Evolutionary conservation across 345 rosid genomes (phyloP).

Genomic region (Fremontodendron californicum): DNA sequence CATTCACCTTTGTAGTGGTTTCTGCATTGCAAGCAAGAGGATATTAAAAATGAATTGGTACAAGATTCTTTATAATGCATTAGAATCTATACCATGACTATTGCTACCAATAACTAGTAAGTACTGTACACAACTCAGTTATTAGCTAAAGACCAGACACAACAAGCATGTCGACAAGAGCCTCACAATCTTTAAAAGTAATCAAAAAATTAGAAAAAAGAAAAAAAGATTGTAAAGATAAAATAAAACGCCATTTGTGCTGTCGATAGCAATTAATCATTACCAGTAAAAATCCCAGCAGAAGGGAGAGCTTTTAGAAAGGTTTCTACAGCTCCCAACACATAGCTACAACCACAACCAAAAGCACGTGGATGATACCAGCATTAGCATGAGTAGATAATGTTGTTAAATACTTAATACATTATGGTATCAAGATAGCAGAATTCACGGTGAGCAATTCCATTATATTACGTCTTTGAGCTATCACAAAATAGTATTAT

Average conservation of each 20-base stretch:
- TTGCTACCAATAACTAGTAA: neutral
- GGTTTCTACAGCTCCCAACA: constrained; percentile 99
- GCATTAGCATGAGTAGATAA: neutral
- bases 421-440: constrained; percentile 9
- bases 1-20: constrained; percentile 66
- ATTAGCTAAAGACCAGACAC: neutral
- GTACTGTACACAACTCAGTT: neutral
- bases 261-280: constrained; percentile 7
- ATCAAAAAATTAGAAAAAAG: neutral
- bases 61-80: neutral
- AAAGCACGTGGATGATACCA: constrained; percentile 8
- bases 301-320: constrained; percentile 93
- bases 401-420: neutral
- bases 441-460: neutral
- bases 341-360: constrained; percentile 55
- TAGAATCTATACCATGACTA: neutral
- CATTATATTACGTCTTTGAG: neutral
- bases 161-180: neutral
- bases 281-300: constrained; percentile 95
- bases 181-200: neutral
- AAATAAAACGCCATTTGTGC: neutral
- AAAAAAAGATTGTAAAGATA: constrained; percentile 2
- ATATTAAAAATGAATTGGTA: constrained; percentile 15
- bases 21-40: constrained; percentile 45
- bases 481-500: neutral